Evolutionary conservation across 257 asterid species (phyloP).

Genomic region (Craterostigma plantagineum): DNA sequence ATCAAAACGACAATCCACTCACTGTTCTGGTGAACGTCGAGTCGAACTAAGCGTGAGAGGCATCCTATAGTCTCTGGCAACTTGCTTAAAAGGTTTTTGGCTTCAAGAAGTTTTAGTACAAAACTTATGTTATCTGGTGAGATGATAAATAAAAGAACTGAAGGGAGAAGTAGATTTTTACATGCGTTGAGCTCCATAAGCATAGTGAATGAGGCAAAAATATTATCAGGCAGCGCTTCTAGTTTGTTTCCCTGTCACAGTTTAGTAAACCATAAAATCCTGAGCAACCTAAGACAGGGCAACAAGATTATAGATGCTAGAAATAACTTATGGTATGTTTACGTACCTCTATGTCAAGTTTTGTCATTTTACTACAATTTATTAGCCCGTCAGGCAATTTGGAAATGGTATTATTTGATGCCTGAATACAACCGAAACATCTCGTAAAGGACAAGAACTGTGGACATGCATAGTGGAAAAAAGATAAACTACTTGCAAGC

Average conservation of each 20-base stretch:
- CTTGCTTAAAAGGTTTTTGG: conserved; percentile 47
- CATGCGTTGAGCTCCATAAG: conserved; percentile 90
- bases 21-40: conserved; percentile 89
- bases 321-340: neutral
- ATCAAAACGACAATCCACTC: conserved; percentile 21
- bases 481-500: too few relatives aligned
- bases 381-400: conserved; percentile 75
- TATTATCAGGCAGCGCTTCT: conserved; percentile 29
- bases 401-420: conserved; percentile 69
- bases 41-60: conserved; percentile 69
- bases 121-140: conserved; percentile 9
- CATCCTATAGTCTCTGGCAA: conserved; percentile 75
- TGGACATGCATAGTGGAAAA: too few relatives aligned
- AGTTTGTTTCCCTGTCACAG: conserved; percentile 74
- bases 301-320: too few relatives aligned
- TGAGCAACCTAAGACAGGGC: too few relatives aligned
- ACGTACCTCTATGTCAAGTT: conserved; percentile 72
- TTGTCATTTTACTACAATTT: conserved; percentile 56
- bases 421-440: conserved; percentile 24
- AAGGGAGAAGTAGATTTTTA: conserved; percentile 17
- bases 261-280: too few relatives aligned
- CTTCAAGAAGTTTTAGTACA: conserved; percentile 24
- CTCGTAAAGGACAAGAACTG: too few relatives aligned
- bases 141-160: conserved; percentile 10
- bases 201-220: conserved; percentile 62